Evolutionary conservation across 192 early-diverging fungal species (phyloP).

Genomic region (Backusella westeae): DNA sequence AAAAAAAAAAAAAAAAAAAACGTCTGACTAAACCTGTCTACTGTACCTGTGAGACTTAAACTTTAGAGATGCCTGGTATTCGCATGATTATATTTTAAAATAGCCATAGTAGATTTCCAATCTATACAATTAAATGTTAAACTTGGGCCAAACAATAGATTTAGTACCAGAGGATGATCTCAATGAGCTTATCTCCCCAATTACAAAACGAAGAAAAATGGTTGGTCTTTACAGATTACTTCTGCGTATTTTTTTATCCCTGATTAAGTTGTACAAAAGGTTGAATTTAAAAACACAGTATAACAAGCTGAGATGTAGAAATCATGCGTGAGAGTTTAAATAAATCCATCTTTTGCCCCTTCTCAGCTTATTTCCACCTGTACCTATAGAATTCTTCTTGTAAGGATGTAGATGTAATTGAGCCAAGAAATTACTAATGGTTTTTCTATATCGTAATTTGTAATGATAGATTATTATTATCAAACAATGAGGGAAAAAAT

Average conservation of each 20-base stretch:
- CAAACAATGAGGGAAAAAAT: background rate
- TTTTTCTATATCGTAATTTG: no score
- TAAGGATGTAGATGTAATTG: background rate
- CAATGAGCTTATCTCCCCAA: no score
- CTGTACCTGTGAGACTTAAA: background rate
- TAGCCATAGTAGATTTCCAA: background rate
- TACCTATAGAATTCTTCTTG: background rate
- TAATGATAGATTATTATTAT: background rate
- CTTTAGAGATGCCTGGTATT: background rate
- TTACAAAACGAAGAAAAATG: background rate
- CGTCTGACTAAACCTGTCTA: background rate
- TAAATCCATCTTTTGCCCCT: background rate
- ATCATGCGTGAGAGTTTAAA: background rate
- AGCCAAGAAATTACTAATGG: background rate
- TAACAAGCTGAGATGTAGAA: slow-evolving; percentile 5
- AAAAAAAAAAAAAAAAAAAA: background rate
- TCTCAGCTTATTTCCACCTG: background rate
- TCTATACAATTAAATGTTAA: background rate
- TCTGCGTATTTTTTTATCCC: background rate
- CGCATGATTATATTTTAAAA: background rate
- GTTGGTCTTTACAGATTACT: background rate
- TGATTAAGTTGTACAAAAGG: background rate
- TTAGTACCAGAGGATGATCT: no score
- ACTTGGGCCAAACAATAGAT: no score
- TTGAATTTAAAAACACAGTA: background rate